phyloP scores from a whole-genome alignment of 768 basidiomycete species.

The Panus rudis region DNA sequence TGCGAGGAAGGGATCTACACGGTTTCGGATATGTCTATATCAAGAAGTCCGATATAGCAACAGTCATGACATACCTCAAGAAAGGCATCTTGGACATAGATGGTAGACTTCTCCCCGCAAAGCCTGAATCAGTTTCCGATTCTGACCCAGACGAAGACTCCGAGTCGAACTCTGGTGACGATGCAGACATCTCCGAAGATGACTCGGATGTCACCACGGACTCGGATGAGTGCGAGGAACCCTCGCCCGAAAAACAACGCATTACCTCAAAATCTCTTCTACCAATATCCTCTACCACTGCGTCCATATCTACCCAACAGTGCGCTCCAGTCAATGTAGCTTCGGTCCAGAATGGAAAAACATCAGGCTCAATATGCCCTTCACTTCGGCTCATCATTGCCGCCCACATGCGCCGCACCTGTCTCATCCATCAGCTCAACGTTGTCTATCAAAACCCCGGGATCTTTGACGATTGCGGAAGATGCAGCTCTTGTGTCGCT shows the following conservation, averaged over 20 bases:
- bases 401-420: not conserved
- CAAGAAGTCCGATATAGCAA: conserved; percentile 3
- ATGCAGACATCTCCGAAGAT: not conserved
- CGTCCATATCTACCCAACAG: too few species aligned
- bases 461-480: not conserved
- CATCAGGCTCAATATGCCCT: not conserved
- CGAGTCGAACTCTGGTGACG: not conserved
- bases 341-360: too few species aligned
- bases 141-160: too few species aligned
- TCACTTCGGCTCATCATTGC: conserved; percentile 5
- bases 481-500: conserved; percentile 4
- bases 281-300: too few species aligned
- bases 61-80: not conserved
- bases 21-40: conserved; percentile 4
- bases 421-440: conserved; percentile 4
- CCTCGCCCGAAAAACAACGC: too few species aligned
- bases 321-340: too few species aligned
- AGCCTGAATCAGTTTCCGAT: too few species aligned
- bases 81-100: not conserved
- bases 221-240: too few species aligned
- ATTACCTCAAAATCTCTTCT: too few species aligned
- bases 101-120: not conserved
- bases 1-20: not conserved
- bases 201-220: too few species aligned
- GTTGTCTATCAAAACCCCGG: conserved; percentile 5